These are phyloP conservation scores for Physaria fendleri DNA, from an alignment of 345 rosid species.

Conservation along the genomic window DNA sequence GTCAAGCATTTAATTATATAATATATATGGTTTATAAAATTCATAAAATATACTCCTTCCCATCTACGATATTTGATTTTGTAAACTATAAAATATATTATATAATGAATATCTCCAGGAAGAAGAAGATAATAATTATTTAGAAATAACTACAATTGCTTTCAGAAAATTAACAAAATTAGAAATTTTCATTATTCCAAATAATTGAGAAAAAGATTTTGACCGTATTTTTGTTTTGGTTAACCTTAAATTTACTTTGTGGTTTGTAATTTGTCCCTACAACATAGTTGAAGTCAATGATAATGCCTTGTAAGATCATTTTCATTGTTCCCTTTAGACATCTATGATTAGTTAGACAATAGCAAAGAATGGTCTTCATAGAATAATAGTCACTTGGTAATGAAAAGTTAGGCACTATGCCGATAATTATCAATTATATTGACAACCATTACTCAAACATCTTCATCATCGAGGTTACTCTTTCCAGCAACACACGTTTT, in stretches of 20 bases:
- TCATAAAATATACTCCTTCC: too few relatives aligned
- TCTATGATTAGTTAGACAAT: background rate
- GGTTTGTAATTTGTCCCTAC: conserved; percentile 8
- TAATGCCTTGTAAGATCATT: background rate
- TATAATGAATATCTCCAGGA: too few relatives aligned
- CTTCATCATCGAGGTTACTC: background rate
- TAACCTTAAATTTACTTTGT: background rate
- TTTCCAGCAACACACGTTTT: background rate
- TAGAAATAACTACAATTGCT: too few relatives aligned
- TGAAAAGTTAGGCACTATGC: background rate
- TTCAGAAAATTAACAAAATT: too few relatives aligned
- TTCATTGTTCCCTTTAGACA: background rate
- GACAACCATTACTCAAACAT: background rate
- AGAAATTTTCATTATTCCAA: background rate
- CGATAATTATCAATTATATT: background rate
- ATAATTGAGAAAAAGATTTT: background rate
- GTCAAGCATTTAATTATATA: too few relatives aligned
- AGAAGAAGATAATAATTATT: too few relatives aligned
- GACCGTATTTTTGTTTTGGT: background rate
- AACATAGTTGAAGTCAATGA: background rate
- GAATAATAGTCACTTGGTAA: background rate
- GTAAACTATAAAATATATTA: too few relatives aligned
- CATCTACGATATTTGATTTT: too few relatives aligned
- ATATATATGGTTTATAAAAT: too few relatives aligned
- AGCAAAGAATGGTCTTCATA: background rate